Conservation (phyloP, 257 asterid genomes). For the Schizonepeta tenuifolia region DNA sequence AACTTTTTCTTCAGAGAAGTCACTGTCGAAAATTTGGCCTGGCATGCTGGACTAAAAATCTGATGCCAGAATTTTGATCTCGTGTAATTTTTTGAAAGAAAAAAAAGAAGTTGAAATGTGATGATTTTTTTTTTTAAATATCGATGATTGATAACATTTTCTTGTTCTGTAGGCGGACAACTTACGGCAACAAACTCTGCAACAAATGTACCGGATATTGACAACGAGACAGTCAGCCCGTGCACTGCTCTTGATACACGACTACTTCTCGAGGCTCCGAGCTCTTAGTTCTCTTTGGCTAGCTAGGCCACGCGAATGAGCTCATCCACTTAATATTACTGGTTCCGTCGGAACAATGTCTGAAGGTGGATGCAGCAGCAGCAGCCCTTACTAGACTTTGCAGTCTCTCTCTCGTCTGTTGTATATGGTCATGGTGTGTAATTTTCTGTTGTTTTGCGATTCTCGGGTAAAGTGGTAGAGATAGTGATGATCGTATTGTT, state of each 20-base stretch:
- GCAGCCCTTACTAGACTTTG: neutral
- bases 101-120: too few species aligned
- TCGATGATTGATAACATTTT: neutral
- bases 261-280: conserved; percentile 84
- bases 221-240: conserved; percentile 94
- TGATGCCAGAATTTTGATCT: too few species aligned
- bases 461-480: conserved; percentile 12
- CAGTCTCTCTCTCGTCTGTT: conserved; percentile 24
- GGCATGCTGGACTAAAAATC: too few species aligned
- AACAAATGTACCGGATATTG: conserved; percentile 81
- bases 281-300: conserved; percentile 97
- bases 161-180: conserved; percentile 71
- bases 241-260: conserved; percentile 71
- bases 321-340: neutral
- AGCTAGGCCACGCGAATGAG: conserved; percentile 84
- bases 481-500: conserved; percentile 19
- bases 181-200: conserved; percentile 84
- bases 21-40: too few species aligned
- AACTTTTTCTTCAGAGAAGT: neutral
- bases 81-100: too few species aligned
- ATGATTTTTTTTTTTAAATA: neutral
- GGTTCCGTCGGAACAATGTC: too few species aligned
- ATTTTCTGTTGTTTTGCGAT: neutral
- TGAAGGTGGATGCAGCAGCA: neutral
- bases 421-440: conserved; percentile 29